A percentile compares a stretch with the other conserved stretches of the same genome.
These are phyloP conservation scores for Kluyveromyces marxianus DNA, from an alignment of 1,139 yeast species.

Conservation along the genomic window DNA sequence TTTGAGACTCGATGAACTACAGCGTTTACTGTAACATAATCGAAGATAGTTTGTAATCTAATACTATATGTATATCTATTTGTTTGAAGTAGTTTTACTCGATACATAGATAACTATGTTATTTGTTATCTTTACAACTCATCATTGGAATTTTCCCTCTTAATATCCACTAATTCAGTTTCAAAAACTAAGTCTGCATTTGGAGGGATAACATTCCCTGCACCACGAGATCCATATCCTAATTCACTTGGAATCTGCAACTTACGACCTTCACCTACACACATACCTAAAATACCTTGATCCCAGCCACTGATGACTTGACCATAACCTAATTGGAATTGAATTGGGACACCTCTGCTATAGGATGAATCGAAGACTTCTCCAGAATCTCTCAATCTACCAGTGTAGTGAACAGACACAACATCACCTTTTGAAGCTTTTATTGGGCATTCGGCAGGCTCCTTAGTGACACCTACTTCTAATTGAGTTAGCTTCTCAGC, in stretches of 20 bases:
- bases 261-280: constrained; percentile 78
- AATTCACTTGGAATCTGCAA: constrained; percentile 68
- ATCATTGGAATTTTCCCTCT: constrained; percentile 19
- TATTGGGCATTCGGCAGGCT: constrained; percentile 45
- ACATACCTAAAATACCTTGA: constrained; percentile 70
- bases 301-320: constrained; percentile 88
- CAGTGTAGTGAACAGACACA: constrained; percentile 69
- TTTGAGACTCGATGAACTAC: no score
- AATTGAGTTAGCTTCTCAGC: constrained; percentile 23
- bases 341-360: constrained; percentile 56
- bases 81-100: neutral
- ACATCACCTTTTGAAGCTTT: constrained; percentile 56
- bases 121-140: constrained; percentile 5
- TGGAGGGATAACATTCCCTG: constrained; percentile 71
- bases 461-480: constrained; percentile 37
- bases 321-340: constrained; percentile 64
- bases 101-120: neutral
- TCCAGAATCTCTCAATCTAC: constrained; percentile 54
- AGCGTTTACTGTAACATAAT: no score
- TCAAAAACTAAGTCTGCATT: constrained; percentile 58
- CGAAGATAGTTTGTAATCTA: no score
- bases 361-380: constrained; percentile 69
- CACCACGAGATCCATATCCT: constrained; percentile 72
- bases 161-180: constrained; percentile 49
- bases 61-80: no score